Evolutionary conservation across 2,329 filamentous ascomycete species (phyloP).

Genomic region (Cercospora sp.): DNA sequence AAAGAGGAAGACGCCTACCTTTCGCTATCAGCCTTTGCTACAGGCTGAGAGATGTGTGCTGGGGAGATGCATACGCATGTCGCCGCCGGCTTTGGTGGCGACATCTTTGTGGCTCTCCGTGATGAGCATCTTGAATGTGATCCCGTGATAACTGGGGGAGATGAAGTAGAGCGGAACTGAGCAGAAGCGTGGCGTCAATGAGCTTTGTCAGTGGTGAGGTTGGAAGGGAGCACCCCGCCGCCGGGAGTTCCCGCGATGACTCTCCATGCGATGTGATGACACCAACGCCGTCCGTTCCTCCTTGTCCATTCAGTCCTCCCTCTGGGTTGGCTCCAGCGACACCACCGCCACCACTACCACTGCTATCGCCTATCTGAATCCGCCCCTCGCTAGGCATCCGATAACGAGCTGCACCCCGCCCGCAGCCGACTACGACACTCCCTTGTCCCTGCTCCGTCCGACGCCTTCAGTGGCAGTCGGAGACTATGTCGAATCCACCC

Average conservation of each 20-base stretch:
- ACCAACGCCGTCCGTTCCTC: slow-evolving; percentile 9
- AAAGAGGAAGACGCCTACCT: slow-evolving; percentile 79
- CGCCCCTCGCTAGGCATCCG: slow-evolving; percentile 16
- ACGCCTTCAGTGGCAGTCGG: slow-evolving; percentile 30
- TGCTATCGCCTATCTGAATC: slow-evolving; percentile 9
- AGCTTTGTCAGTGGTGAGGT: slow-evolving; percentile 2
- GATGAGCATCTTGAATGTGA: slow-evolving; percentile 55
- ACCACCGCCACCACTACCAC: slow-evolving; percentile 15
- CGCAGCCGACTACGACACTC: slow-evolving; percentile 6
- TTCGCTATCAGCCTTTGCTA: slow-evolving; percentile 27
- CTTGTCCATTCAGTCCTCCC: slow-evolving; percentile 14
- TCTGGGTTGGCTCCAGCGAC: slow-evolving; percentile 18
- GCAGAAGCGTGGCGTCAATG: not conserved
- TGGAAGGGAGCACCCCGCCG: not conserved
- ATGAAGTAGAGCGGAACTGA: not conserved
- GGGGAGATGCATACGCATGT: slow-evolving; percentile 53
- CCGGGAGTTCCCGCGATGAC: slow-evolving; percentile 4
- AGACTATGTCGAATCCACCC: slow-evolving; percentile 47
- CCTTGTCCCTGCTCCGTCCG: slow-evolving; percentile 14
- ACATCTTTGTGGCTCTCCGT: slow-evolving; percentile 61
- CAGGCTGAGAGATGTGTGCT: slow-evolving; percentile 19
- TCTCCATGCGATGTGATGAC: slow-evolving; percentile 10
- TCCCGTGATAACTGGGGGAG: not conserved
- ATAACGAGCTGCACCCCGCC: slow-evolving; percentile 2
- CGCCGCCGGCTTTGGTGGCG: slow-evolving; percentile 58